phyloP scores from a whole-genome alignment of 805 yeast genomes.

The Torulaspora quercuum region DNA sequence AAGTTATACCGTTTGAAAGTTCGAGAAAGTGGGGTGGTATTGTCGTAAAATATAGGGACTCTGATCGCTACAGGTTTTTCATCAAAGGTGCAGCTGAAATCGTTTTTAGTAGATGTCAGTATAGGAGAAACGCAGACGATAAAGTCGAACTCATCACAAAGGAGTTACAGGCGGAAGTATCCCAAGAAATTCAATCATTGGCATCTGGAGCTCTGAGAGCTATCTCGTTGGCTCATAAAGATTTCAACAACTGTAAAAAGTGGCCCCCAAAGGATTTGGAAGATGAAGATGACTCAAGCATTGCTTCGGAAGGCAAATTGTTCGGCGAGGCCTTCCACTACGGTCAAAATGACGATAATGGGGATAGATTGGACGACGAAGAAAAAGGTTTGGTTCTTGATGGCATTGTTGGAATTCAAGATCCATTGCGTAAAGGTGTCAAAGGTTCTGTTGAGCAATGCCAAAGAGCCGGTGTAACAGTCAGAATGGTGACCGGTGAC shows the following conservation, averaged over 20 bases:
- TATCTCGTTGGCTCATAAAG: constrained; percentile 80
- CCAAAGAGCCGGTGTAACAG: constrained; percentile 86
- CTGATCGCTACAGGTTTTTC: constrained; percentile 50
- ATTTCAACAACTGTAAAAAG: constrained; percentile 43
- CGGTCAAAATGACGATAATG: constrained; percentile 25
- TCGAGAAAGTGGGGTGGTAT: constrained; percentile 90
- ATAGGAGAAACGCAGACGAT: constrained; percentile 36
- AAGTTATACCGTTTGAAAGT: constrained; percentile 86
- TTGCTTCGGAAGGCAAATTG: constrained; percentile 45
- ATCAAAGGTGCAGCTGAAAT: constrained; percentile 96
- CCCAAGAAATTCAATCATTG: constrained; percentile 48
- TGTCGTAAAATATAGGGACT: constrained; percentile 49
- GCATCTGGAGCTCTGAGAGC: constrained; percentile 85
- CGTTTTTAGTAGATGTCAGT: constrained; percentile 58
- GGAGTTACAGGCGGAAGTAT: constrained; percentile 24
- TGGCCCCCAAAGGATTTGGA: constrained; percentile 69
- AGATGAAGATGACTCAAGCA: constrained; percentile 34
- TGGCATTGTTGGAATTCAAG: constrained; percentile 87
- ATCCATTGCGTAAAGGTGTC: constrained; percentile 89
- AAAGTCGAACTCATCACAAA: constrained; percentile 28
- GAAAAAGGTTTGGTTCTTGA: constrained; percentile 53
- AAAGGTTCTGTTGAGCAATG: constrained; percentile 85
- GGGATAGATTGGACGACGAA: constrained; percentile 18
- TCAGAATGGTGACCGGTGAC: constrained; percentile 98
- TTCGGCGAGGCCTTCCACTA: constrained; percentile 38